These are phyloP conservation scores for Hypoxylon crocopeplum DNA, from an alignment of 495 filamentous ascomycete species.

Conservation along the genomic window DNA sequence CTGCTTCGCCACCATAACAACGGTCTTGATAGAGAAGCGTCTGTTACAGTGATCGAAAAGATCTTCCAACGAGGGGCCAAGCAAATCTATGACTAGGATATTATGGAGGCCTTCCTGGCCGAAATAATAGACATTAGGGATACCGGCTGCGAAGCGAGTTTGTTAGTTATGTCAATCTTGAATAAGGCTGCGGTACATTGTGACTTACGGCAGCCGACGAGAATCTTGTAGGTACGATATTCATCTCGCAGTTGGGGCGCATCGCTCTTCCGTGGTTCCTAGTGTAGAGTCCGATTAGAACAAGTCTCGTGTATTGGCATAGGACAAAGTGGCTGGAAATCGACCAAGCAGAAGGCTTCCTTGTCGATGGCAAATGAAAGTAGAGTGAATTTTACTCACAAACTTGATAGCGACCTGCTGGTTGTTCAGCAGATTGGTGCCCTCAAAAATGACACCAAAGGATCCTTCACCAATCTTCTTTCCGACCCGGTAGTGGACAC, in stretches of 20 bases:
- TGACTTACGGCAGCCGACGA: slow-evolving; percentile 97
- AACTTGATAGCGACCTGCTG: slow-evolving; percentile 99
- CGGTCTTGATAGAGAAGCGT: slow-evolving; percentile 94
- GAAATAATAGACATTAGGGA: slow-evolving; percentile 99
- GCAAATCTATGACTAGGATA: slow-evolving; percentile 97
- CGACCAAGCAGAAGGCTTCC: not conserved
- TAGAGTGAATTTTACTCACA: slow-evolving; percentile 63
- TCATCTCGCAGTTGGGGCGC: slow-evolving; percentile 98
- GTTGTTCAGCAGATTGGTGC: slow-evolving; percentile 97
- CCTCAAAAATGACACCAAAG: slow-evolving; percentile 99
- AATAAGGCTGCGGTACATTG: not conserved
- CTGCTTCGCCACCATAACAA: slow-evolving; percentile 99
- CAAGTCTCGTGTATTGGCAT: not conserved
- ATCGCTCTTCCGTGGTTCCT: slow-evolving; percentile 99
- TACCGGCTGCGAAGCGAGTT: slow-evolving; percentile 72
- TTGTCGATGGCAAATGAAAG: not conserved
- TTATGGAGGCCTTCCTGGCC: slow-evolving; percentile 99
- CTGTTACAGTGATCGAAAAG: slow-evolving; percentile 98
- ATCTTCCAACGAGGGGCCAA: slow-evolving; percentile 95
- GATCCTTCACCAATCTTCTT: slow-evolving; percentile 99
- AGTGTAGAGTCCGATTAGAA: slow-evolving; percentile 16
- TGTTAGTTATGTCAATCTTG: slow-evolving; percentile 24
- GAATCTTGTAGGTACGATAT: slow-evolving; percentile 98
- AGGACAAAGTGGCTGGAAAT: not conserved
- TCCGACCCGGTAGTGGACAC: slow-evolving; percentile 97